Conservation (phyloP, 768 basidiomycete genomes). For the Leucocoprinus leucothites region DNA sequence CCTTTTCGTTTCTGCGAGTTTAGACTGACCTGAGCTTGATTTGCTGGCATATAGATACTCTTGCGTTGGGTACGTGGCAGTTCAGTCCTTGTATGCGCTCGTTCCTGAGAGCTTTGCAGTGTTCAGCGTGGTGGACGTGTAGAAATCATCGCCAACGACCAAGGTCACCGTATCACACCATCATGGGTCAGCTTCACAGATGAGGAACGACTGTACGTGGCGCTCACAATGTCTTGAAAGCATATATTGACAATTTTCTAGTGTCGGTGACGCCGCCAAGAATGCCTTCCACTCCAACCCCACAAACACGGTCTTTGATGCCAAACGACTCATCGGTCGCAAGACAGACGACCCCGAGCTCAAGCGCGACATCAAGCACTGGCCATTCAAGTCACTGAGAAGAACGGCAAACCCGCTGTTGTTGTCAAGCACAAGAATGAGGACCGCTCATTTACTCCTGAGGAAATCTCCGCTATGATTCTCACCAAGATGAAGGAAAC, state of each 20-base stretch:
- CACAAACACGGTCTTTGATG: constrained; percentile 92
- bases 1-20: background rate
- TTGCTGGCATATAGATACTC: constrained; percentile 62
- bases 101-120: constrained; percentile 32
- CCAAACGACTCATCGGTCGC: constrained; percentile 92
- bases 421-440: constrained; percentile 78
- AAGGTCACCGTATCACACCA: constrained; percentile 86
- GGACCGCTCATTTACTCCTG: constrained; percentile 80
- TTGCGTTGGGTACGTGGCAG: constrained; percentile 79
- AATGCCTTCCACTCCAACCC: constrained; percentile 94
- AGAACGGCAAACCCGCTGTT: constrained; percentile 77
- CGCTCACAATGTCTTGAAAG: background rate
- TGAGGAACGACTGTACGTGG: constrained; percentile 66
- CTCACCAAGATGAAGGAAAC: constrained; percentile 99
- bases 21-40: constrained; percentile 21
- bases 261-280: constrained; percentile 94
- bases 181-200: constrained; percentile 83
- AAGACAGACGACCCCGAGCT: constrained; percentile 80
- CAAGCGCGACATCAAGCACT: constrained; percentile 83
- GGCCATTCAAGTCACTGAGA: constrained; percentile 86
- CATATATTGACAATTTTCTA: constrained; percentile 16
- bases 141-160: constrained; percentile 88
- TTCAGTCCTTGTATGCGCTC: background rate
- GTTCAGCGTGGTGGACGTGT: constrained; percentile 83
- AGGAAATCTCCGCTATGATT: constrained; percentile 96